A percentile compares a stretch with the other conserved stretches of the same genome.
phyloP scores from a whole-genome alignment of 257 asterid genomes.

The Asclepias syriaca region DNA sequence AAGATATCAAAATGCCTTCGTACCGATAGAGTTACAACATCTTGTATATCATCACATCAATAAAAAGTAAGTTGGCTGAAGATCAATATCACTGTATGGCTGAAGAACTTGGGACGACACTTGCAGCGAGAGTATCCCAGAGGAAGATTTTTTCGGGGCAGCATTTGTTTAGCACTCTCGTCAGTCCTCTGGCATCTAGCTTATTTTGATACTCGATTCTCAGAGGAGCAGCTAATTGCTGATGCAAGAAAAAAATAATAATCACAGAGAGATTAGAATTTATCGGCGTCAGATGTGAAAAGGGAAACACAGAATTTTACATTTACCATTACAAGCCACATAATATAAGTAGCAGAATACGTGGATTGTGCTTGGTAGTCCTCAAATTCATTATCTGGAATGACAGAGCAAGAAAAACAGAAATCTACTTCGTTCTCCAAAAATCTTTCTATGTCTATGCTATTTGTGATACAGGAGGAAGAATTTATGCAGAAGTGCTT shows the following conservation, averaged over 20 bases:
- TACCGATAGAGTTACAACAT: no score
- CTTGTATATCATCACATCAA: no score
- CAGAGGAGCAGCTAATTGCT: constrained; percentile 53
- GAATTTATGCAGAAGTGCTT: constrained; percentile 32
- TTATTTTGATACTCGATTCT: constrained; percentile 39
- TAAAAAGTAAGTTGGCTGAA: background rate
- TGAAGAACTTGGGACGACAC: background rate
- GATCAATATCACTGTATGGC: background rate
- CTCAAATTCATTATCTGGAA: constrained; percentile 58
- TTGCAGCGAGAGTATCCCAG: constrained; percentile 40
- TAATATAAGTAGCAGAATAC: constrained; percentile 59
- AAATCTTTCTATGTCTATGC: constrained; percentile 25
- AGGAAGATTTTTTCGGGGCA: constrained; percentile 49
- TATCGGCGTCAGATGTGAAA: background rate
- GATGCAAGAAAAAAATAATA: constrained; percentile 13
- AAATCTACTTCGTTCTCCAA: constrained; percentile 47
- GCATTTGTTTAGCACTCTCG: constrained; percentile 26
- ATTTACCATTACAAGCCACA: constrained; percentile 77
- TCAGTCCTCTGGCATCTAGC: constrained; percentile 34
- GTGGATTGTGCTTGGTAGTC: constrained; percentile 80
- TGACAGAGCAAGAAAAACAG: constrained; percentile 39
- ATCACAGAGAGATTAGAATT: background rate
- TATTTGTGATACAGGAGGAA: constrained; percentile 16
- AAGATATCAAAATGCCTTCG: no score
- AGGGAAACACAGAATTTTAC: background rate